phyloP scores from a whole-genome alignment of 1,284 basidiomycete species.

The Ustilago xerochloae region DNA sequence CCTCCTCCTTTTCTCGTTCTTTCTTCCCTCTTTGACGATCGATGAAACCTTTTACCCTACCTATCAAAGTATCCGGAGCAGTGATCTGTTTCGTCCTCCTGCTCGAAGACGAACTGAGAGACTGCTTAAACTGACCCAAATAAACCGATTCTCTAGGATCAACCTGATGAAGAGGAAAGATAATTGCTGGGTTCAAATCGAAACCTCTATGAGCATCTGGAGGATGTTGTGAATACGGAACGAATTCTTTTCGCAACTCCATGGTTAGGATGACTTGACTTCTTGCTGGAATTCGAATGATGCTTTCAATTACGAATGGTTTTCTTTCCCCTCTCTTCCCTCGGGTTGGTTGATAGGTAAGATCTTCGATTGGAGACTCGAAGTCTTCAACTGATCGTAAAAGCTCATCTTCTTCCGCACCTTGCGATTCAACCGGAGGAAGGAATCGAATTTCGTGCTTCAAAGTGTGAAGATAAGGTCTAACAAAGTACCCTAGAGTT shows the following conservation, averaged over 20 bases:
- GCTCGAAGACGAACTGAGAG: neutral
- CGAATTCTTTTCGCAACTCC: conserved; percentile 84
- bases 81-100: neutral
- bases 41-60: neutral
- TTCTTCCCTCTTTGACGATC: neutral
- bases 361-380: conserved; percentile 30
- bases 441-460: conserved; percentile 65
- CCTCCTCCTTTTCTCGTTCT: neutral
- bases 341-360: conserved; percentile 48
- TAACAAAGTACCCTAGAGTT: conserved; percentile 91
- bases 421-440: neutral
- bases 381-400: conserved; percentile 52
- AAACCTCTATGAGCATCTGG: conserved; percentile 95
- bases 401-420: conserved; percentile 26
- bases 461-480: conserved; percentile 87
- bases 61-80: neutral
- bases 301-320: conserved; percentile 72
- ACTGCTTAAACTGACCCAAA: neutral
- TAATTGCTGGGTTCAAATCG: conserved; percentile 78
- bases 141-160: conserved; percentile 10
- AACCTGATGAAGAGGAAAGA: conserved; percentile 68
- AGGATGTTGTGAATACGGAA: conserved; percentile 93
- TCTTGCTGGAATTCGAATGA: conserved; percentile 76
- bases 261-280: conserved; percentile 76
- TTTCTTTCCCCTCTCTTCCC: conserved; percentile 13